Evolutionary conservation across 2,329 filamentous ascomycete genomes (phyloP).

Genomic region (Penicillium glabrum): DNA sequence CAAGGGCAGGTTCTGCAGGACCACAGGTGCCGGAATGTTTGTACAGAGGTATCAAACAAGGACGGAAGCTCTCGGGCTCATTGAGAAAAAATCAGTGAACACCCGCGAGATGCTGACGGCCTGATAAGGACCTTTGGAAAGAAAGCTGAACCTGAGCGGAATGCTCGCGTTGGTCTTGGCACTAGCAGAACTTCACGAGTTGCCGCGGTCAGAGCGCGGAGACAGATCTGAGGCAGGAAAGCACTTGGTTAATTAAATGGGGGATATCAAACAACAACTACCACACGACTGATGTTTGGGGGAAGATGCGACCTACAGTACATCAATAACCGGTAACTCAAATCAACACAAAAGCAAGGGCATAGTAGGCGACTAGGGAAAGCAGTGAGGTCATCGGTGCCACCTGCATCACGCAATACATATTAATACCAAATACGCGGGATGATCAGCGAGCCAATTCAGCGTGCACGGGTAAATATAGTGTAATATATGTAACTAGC

Average conservation of each 20-base stretch:
- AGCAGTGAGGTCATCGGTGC: constrained; percentile 28
- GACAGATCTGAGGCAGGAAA: constrained; percentile 6
- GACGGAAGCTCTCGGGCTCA: background rate
- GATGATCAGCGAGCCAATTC: background rate
- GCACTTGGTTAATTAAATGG: background rate
- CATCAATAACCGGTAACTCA: background rate
- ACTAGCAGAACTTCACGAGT: constrained; percentile 20
- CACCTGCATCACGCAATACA: constrained; percentile 9
- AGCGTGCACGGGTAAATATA: too few species aligned
- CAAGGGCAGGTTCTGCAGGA: background rate
- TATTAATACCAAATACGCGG: background rate
- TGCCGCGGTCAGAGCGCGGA: constrained; percentile 9
- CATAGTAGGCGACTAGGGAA: constrained; percentile 3
- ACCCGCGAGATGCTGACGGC: background rate
- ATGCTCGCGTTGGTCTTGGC: constrained; percentile 27
- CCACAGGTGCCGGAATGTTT: background rate
- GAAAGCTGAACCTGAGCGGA: constrained; percentile 18
- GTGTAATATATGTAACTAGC: background rate
- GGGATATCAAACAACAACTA: background rate
- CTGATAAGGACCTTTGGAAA: constrained; percentile 1
- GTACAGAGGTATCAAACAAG: background rate
- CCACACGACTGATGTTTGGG: background rate
- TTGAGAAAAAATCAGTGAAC: background rate
- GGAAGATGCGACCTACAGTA: background rate
- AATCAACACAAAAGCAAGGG: background rate